Conservation (phyloP, 768 basidiomycete species). For the Termitomyces titanicus region DNA sequence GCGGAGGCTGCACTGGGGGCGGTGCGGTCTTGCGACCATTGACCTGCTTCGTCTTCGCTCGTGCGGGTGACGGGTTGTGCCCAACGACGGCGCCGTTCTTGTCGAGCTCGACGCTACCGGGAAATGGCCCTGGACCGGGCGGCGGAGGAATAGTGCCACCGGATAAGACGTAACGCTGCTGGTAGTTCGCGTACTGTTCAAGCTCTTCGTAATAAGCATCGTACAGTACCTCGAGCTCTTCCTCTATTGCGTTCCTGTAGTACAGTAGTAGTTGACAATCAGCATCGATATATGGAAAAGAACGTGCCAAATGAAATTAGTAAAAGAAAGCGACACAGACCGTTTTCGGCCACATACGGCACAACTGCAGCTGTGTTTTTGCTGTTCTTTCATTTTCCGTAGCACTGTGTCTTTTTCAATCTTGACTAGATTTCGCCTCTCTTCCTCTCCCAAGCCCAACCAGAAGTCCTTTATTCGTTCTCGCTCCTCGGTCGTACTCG, state of each 20-base stretch:
- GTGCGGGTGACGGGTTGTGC: constrained; percentile 17
- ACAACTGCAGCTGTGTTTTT: constrained; percentile 93
- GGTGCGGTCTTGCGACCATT: constrained; percentile 18
- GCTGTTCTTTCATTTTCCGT: constrained; percentile 99
- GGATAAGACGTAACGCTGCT: constrained; percentile 92
- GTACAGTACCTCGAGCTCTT: constrained; percentile 99
- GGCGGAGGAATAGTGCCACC: constrained; percentile 89
- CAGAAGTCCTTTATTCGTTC: constrained; percentile 99
- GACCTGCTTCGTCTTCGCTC: constrained; percentile 12
- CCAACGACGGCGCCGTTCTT: constrained; percentile 74
- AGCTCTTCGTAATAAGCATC: constrained; percentile 99
- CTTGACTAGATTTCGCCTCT: constrained; percentile 89
- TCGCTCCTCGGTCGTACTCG: constrained; percentile 86
- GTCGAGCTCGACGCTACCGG: constrained; percentile 95
- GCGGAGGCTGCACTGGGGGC: constrained; percentile 11
- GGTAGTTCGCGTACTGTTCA: constrained; percentile 97
- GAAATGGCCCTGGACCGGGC: constrained; percentile 96
- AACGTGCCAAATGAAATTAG: constrained; percentile 20
- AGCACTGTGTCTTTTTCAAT: constrained; percentile 98
- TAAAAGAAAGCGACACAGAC: constrained; percentile 45
- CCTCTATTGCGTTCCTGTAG: constrained; percentile 91
- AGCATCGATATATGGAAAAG: constrained; percentile 8
- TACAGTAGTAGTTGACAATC: constrained; percentile 11
- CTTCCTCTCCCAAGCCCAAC: constrained; percentile 89
- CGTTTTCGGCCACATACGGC: constrained; percentile 97